These are phyloP conservation scores for Spathaspora arborariae DNA, from an alignment of 805 yeast genomes.

Conservation along the genomic window DNA sequence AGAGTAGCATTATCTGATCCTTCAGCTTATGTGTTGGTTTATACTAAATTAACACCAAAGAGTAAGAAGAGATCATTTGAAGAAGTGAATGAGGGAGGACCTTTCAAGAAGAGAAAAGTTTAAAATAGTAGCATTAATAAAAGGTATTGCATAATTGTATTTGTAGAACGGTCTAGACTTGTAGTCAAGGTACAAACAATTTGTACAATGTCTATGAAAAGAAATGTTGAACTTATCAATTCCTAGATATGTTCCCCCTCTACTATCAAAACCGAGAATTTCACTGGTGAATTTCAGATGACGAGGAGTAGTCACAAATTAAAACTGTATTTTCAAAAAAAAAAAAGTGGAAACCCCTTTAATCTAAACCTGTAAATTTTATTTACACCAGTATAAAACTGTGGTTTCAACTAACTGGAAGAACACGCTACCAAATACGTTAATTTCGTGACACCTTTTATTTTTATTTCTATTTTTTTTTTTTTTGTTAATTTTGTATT, in stretches of 20 bases:
- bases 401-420: background rate
- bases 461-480: background rate
- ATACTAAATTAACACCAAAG: conserved; percentile 71
- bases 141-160: background rate
- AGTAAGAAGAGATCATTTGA: background rate
- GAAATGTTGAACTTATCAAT: background rate
- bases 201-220: background rate
- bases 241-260: background rate
- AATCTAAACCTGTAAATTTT: background rate
- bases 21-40: conserved; percentile 85
- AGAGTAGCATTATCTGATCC: conserved; percentile 75
- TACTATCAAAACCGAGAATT: background rate
- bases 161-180: background rate
- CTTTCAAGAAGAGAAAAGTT: conserved; percentile 7
- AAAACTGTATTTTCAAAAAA: background rate
- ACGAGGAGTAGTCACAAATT: background rate
- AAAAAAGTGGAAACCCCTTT: background rate
- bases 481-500: background rate
- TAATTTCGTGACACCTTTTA: background rate
- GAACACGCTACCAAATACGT: background rate
- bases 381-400: background rate
- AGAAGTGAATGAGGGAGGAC: conserved; percentile 6
- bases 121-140: background rate
- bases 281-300: background rate
- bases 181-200: background rate